phyloP scores from a whole-genome alignment of 495 filamentous ascomycete genomes.

The Acidiella bohemica region DNA sequence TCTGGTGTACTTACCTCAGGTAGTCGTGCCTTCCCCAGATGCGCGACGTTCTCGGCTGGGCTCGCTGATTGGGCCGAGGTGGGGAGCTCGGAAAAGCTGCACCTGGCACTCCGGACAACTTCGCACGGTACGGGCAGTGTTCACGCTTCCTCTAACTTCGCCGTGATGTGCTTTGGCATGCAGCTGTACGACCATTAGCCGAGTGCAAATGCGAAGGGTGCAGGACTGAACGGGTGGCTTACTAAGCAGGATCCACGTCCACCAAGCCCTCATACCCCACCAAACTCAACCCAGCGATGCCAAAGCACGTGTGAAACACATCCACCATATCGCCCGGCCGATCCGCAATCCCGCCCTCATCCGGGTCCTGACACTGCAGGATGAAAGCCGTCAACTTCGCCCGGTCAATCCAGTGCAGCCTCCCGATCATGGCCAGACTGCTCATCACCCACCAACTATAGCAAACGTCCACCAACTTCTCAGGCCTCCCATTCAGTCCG shows the following conservation, averaged over 20 bases:
- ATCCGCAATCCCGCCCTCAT: conserved; percentile 77
- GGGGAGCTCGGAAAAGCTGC: too few relatives aligned
- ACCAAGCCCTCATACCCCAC: conserved; percentile 59
- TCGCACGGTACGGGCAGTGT: too few relatives aligned
- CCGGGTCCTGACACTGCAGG: conserved; percentile 66
- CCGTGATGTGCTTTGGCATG: conserved; percentile 27
- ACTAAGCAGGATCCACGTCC: conserved; percentile 82
- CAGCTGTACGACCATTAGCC: conserved; percentile 20
- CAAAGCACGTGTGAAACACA: conserved; percentile 91
- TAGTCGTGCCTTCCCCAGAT: conserved; percentile 2
- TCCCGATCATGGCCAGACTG: conserved; percentile 77
- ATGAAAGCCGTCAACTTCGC: conserved; percentile 68
- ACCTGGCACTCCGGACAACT: too few relatives aligned
- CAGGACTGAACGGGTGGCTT: too few relatives aligned
- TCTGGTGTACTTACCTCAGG: neutral
- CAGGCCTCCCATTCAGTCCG: conserved; percentile 84
- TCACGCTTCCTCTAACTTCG: conserved; percentile 13
- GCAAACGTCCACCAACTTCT: conserved; percentile 93
- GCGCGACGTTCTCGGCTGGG: neutral
- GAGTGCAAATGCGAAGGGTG: too few relatives aligned
- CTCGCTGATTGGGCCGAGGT: too few relatives aligned
- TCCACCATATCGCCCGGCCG: conserved; percentile 89
- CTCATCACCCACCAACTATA: conserved; percentile 97
- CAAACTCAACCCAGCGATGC: conserved; percentile 75
- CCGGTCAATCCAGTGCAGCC: conserved; percentile 81